phyloP scores from a whole-genome alignment of 176 grass and related monocot genomes.

The Musa itinerans region DNA sequence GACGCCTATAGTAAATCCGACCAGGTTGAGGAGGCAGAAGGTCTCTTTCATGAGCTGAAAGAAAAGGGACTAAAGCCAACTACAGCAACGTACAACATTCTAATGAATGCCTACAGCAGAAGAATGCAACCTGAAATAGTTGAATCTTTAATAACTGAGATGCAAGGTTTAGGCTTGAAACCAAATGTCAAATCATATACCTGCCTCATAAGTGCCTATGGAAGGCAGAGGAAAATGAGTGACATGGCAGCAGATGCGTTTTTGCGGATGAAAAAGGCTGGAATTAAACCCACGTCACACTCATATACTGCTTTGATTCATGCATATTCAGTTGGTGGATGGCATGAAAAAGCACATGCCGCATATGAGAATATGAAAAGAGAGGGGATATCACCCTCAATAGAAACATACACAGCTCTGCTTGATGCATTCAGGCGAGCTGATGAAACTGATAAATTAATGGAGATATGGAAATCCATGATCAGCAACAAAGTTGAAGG shows the following conservation, averaged over 20 bases:
- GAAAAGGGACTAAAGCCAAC: conserved; percentile 54
- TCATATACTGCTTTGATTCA: conserved; percentile 56
- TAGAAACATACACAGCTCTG: conserved; percentile 64
- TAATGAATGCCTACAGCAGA: conserved; percentile 86
- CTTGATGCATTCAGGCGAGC: conserved; percentile 63
- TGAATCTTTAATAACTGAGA: conserved; percentile 54
- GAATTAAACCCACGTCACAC: conserved; percentile 49
- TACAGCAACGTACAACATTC: conserved; percentile 64
- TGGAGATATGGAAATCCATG: conserved; percentile 85
- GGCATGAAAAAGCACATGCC: conserved; percentile 45
- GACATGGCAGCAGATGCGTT: conserved; percentile 73
- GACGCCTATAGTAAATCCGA: conserved; percentile 52
- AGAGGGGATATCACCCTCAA: conserved; percentile 58
- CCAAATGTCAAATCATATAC: conserved; percentile 69
- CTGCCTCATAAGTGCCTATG: conserved; percentile 70
- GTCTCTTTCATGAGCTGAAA: conserved; percentile 77
- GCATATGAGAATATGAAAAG: conserved; percentile 66
- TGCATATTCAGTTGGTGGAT: conserved; percentile 64
- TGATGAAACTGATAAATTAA: conserved; percentile 47
- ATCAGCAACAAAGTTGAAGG: conserved; percentile 43
- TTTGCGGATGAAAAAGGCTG: conserved; percentile 62
- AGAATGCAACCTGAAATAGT: conserved; percentile 78
- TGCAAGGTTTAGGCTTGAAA: conserved; percentile 48
- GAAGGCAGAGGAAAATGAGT: conserved; percentile 62
- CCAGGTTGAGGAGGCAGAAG: conserved; percentile 76